phyloP scores from a whole-genome alignment of 805 yeast species.

The Barnettozyma sucrosica region DNA sequence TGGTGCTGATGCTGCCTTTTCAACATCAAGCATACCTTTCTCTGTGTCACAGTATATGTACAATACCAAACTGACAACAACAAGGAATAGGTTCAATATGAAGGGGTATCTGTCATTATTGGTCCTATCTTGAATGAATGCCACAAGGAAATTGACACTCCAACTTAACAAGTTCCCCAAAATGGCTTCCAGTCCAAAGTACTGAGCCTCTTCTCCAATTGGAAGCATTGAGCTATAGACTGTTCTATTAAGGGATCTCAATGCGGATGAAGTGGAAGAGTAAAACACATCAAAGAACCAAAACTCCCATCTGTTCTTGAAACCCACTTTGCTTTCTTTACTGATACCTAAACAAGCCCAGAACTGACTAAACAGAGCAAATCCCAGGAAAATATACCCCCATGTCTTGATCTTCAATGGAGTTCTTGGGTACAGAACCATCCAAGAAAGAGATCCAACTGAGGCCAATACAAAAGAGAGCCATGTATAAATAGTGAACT shows the following conservation, averaged over 20 bases:
- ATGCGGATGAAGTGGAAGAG: conserved; percentile 30
- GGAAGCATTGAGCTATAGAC: conserved; percentile 35
- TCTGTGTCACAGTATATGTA: conserved; percentile 29
- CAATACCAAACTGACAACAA: conserved; percentile 23
- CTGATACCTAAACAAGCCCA: conserved; percentile 37
- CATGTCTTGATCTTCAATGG: conserved; percentile 29
- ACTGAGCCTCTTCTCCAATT: conserved; percentile 38
- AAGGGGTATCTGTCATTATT: conserved; percentile 34
- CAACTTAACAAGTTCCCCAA: conserved; percentile 38
- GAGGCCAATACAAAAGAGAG: conserved; percentile 32
- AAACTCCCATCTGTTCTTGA: conserved; percentile 38
- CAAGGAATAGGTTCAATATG: conserved; percentile 31
- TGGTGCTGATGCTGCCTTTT: conserved; percentile 5
- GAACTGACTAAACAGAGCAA: conserved; percentile 32
- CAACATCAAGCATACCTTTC: conserved; percentile 27
- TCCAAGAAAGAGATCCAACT: conserved; percentile 33
- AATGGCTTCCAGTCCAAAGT: conserved; percentile 36
- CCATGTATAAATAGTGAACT: conserved; percentile 35
- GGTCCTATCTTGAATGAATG: conserved; percentile 35
- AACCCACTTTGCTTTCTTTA: conserved; percentile 27
- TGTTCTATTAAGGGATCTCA: conserved; percentile 33
- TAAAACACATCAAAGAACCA: conserved; percentile 37
- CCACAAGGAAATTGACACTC: conserved; percentile 35
- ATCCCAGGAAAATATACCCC: conserved; percentile 30
- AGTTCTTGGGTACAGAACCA: conserved; percentile 29